phyloP scores from a whole-genome alignment of 2,329 filamentous ascomycete species.

The Cytospora mali region DNA sequence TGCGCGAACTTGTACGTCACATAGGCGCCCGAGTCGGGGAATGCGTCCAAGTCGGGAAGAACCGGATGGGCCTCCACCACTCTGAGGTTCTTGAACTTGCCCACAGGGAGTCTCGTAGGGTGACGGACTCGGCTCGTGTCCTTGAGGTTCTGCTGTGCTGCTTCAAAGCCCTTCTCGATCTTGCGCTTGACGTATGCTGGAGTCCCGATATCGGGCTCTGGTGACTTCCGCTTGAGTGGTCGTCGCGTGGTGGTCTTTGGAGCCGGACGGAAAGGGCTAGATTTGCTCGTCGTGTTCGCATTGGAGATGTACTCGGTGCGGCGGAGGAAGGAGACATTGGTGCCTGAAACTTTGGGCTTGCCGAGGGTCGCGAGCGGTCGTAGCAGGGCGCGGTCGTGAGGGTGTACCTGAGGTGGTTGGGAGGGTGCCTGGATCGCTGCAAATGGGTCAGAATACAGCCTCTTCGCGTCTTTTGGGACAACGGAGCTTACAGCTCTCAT shows the following conservation, averaged over 20 bases:
- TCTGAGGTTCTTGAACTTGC: conserved; percentile 49
- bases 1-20: conserved; percentile 70
- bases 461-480: neutral
- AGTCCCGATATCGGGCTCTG: conserved; percentile 61
- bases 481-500: conserved; percentile 76
- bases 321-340: conserved; percentile 88
- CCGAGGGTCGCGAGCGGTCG: conserved; percentile 82
- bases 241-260: conserved; percentile 38
- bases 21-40: conserved; percentile 70
- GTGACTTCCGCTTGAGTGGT: conserved; percentile 54
- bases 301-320: conserved; percentile 90
- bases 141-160: conserved; percentile 56
- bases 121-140: conserved; percentile 58
- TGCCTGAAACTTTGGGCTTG: conserved; percentile 75
- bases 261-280: conserved; percentile 24
- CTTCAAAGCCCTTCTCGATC: conserved; percentile 65
- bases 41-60: conserved; percentile 67
- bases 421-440: conserved; percentile 81
- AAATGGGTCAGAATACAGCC: conserved; percentile 22
- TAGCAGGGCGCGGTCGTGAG: conserved; percentile 81
- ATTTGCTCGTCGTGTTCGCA: conserved; percentile 26
- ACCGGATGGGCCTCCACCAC: conserved; percentile 63
- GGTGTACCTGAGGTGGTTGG: conserved; percentile 71
- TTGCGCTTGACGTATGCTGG: conserved; percentile 68
- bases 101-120: conserved; percentile 49